Evolutionary conservation across 2,329 filamentous ascomycete genomes (phyloP), one percentile per base, ranked within the genome.

Genomic region (Penicillium sp.): DNA sequence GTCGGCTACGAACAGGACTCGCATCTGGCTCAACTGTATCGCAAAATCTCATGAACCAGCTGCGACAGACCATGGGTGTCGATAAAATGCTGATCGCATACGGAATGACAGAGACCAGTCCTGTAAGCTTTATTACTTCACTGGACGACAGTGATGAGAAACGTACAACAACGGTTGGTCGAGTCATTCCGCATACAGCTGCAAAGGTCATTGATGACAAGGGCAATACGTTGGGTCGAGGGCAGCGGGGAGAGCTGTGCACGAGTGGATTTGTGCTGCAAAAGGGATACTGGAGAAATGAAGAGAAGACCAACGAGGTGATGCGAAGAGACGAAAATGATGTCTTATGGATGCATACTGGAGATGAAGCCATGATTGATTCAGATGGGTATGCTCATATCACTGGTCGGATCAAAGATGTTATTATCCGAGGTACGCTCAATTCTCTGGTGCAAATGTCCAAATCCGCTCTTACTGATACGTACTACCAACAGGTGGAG

Each of bases 91-190:
- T 91, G 1, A 96, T 95, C 61, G 95, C 91, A 77, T 96, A 96
- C 73, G 92, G 91, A 57, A 94, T 95, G 91, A 96, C 92, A 1
- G 91, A 96, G 75, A 96, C 91, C 60, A 88, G 64, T 81, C 83
- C 78, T 0, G 80, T 83, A 0, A 79, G 75, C 1, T 85, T 84
- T 67, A 95, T 95, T 89, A 95, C 91, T 0, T 78, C 83, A 0
- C 89, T 90, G 0, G 74, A 82, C 12, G 91, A 95, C 69, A 84
- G 89, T 0, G 77, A 89, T 2, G 81, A 82, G 35, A 88, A 88
- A 73, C 82, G 91, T 41, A 87, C 89, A 43, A 80, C 84, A 25
- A 89, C 84, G 4, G 89, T 97, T 1, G 93, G 93, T 0, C 42
- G 59, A 9, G 80, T 88, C 1, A 84, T 97, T 73, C 90, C 92